Evolutionary conservation across 345 rosid genomes (phyloP).

Genomic region (Excoecaria agallocha): DNA sequence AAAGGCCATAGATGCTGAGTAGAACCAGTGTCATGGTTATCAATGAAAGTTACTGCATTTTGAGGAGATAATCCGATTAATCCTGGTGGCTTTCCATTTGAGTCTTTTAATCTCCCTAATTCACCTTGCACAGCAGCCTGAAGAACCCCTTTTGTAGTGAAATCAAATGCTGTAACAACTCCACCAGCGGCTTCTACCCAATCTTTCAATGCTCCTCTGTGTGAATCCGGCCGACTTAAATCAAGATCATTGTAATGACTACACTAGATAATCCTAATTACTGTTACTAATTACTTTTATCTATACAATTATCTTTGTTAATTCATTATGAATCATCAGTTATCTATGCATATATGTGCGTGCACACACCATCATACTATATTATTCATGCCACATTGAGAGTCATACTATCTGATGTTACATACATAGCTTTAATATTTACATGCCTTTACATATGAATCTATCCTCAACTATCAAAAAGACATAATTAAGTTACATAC

Average conservation of each 20-base stretch:
- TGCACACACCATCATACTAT: too few relatives aligned
- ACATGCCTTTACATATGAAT: too few relatives aligned
- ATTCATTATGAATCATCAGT: too few relatives aligned
- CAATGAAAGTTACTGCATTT: slow-evolving; percentile 78
- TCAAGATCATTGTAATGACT: slow-evolving; percentile 44
- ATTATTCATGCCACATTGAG: too few relatives aligned
- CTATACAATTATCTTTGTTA: too few relatives aligned
- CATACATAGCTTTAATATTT: too few relatives aligned
- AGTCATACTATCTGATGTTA: too few relatives aligned
- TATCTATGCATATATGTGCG: too few relatives aligned
- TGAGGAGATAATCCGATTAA: slow-evolving; percentile 63
- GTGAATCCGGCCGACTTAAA: slow-evolving; percentile 50
- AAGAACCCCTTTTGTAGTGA: slow-evolving; percentile 81
- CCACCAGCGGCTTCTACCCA: slow-evolving; percentile 73
- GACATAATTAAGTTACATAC: too few relatives aligned
- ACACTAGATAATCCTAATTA: too few relatives aligned
- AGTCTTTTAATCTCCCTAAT: slow-evolving; percentile 69
- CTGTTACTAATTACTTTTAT: too few relatives aligned
- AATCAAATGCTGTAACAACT: slow-evolving; percentile 66
- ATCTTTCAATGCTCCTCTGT: slow-evolving; percentile 48
- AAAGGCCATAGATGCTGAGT: slow-evolving; percentile 60
- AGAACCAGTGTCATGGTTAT: slow-evolving; percentile 81
- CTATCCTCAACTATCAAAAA: too few relatives aligned
- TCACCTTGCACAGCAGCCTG: slow-evolving; percentile 74
- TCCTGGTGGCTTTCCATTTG: slow-evolving; percentile 74